Evolutionary conservation across 495 filamentous ascomycete genomes (phyloP), one percentile per base, ranked within the genome.

Genomic region (Daldinia childiae): DNA sequence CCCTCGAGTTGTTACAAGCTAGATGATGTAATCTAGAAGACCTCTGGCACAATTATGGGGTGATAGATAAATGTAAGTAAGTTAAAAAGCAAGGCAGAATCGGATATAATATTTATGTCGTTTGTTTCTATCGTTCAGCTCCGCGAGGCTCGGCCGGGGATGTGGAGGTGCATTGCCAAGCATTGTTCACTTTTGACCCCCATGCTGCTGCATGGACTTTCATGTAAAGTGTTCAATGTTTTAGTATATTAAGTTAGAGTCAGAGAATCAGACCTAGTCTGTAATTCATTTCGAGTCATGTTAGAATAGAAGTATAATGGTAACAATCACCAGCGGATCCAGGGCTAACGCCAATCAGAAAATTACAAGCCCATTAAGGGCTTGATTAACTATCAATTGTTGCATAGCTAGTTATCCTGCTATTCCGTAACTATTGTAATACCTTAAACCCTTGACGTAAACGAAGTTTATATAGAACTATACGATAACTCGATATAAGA

Each of bases 61-160:
- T 5, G 29, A 54, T 50, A 26, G 32, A 26, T 11, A 39, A 55
- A 34, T 14, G 4, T 9, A 61, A 48, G 48, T 30, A 38, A 27
- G 26, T 6, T 6, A 29, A 19, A 48, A 21, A 24, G 29, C 29
- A 34, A 56, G 54, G 14, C 30, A 29, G 30, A 38, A 58, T 17
- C 15, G 55, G 30, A 38, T 39, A 58, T 58, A 21, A 24, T 15
- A 58, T n/a, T 21, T 52, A 27, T 29, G 50, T 38, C 6, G 19
- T 58, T 55, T 62, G 64, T 61, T 27, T 61, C 21, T n/a, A 50
- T 60, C 41, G 55, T 73, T 68, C 65, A 73, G 61, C 64, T 73
- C 36, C 55, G 30, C 56, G 26, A 63, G 64, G 62, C 63, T 72
- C 58, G 63, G 38, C 52, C 62, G 43, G 52, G 27, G 63, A 64